Evolutionary conservation across 129 eudicot genomes (phyloP), one percentile per base, ranked within the genome.

Genomic region (sunflower (Helianthus annuus)): DNA sequence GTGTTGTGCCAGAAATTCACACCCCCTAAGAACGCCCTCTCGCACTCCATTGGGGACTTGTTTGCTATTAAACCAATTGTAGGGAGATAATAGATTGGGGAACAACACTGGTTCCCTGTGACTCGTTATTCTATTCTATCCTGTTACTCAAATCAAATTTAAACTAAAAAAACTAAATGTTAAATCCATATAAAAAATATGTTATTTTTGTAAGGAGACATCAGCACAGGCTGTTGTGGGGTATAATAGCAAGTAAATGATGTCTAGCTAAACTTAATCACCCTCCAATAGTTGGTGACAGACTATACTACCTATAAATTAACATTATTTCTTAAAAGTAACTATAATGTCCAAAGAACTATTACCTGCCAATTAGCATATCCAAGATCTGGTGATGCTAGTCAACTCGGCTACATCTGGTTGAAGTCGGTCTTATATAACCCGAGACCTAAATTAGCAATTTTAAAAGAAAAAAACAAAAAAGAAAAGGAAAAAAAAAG

Each of bases 341-440:
- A 69, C 66, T 69, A 57, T 24, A 53, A 51, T 51, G 52, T 49
- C 68, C 48, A 13, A 54, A 64, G 62, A 64, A 39, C 66, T 15
- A 70, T 74, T 88, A 88, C 94, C 94, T 87, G 92, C 34, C 5
- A 51, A 66, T 55, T 53, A 71, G 77, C 51, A 65, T 73, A 76
- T 65, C 71, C 69, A 70, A 72, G 66, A 32, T 60, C 45, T 32
- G 45, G 12, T 60, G 66, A 60, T 40, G 64, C 75, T 66, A 46
- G 80, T 74, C 87, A 78, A 57, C 83, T 78, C 85, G 13, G 90
- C 86, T 45, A 74, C 91, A 75, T 69, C 81, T 59, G 73, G 76
- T 59, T 78, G 83, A 68, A 46, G 69, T 75, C 79, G 44, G 71
- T 85, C 82, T 72, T 83, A 80, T 36, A 58, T 48, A 78, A 72